Base-by-base conservation (phyloP, 257 asterid species). In the Scutellaria galericulata region DNA sequence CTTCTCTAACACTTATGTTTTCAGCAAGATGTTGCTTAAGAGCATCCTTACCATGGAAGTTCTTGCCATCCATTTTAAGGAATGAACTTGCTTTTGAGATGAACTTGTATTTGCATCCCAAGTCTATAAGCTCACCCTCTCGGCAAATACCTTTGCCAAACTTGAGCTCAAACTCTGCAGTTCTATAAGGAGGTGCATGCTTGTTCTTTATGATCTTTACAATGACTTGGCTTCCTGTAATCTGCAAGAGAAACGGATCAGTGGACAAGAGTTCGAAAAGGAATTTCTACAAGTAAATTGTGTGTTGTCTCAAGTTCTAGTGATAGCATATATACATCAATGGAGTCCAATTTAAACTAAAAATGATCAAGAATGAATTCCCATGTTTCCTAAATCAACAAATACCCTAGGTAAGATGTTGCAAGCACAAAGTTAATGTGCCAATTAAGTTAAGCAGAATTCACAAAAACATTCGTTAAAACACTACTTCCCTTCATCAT, bases 181-280 rank as follows among this genome's bases (percentile, higher is more conserved):
- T 86, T 83, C 76, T 87, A 60, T 88, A 90, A 15, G 98, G 98
- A 75, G 96, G 95, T 1, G 98, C 97, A 40, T 88, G 98, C 81
- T 93, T 93, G 86, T 90, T 93, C 86, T 92, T 93, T 41, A 93
- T 90, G 70, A 93, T 90, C 90, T 90, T 93, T 74, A 90, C 97
- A 1, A 67, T 18, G 22, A 93, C 92, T 83, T 87, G 93, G 85
- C 89, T 93, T 74, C 96, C 98, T 55, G 84, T 58, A 9, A 87
- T 71, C 98, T 90, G 86, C 80, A 65, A 63, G 52, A 60, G 27
- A 60, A 47, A 47, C 12, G n/a, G 44, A 70, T 52, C 48, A 47
- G 27, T 47, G 52, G 0, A 8, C 10, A 54, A 54, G 60, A 54
- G 56, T 13, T 51, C 4, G 5, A 14, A 51, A 51, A 64, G 42